These are phyloP conservation scores for Thelephora terrestris DNA, from an alignment of 1,284 basidiomycete genomes.

Conservation along the genomic window DNA sequence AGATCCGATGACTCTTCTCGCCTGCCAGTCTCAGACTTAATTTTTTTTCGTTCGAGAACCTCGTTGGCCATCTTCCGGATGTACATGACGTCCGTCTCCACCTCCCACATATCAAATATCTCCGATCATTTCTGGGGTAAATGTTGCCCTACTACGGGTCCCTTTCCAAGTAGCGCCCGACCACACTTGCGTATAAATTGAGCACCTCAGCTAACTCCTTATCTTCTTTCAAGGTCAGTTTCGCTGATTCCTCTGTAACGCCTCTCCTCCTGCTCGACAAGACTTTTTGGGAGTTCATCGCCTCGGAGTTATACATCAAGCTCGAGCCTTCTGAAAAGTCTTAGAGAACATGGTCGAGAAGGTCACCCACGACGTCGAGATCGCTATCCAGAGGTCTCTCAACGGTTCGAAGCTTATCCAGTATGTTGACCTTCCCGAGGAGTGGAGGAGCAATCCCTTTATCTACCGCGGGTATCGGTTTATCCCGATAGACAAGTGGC, in stretches of 20 bases:
- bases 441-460: constrained; percentile 84
- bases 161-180: constrained; percentile 39
- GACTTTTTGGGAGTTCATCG: constrained; percentile 46
- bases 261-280: constrained; percentile 33
- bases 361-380: constrained; percentile 40
- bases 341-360: constrained; percentile 44
- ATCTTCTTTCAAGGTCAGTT: constrained; percentile 43
- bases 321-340: constrained; percentile 35
- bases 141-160: too few relatives aligned
- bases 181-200: constrained; percentile 48
- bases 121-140: not conserved
- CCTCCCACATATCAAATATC: constrained; percentile 25
- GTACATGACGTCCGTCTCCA: constrained; percentile 27
- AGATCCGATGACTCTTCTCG: constrained; percentile 57
- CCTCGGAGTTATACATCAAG: constrained; percentile 49
- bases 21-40: constrained; percentile 50
- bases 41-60: constrained; percentile 35
- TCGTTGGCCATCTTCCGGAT: constrained; percentile 41
- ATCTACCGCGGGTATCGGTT: constrained; percentile 80
- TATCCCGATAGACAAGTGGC: constrained; percentile 79
- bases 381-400: constrained; percentile 53
- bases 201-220: constrained; percentile 50
- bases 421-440: constrained; percentile 70
- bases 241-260: constrained; percentile 20
- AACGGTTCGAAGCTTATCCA: constrained; percentile 61